Evolutionary conservation across 1,139 yeast genomes (phyloP).

Genomic region (Diutina scorzettiae): DNA sequence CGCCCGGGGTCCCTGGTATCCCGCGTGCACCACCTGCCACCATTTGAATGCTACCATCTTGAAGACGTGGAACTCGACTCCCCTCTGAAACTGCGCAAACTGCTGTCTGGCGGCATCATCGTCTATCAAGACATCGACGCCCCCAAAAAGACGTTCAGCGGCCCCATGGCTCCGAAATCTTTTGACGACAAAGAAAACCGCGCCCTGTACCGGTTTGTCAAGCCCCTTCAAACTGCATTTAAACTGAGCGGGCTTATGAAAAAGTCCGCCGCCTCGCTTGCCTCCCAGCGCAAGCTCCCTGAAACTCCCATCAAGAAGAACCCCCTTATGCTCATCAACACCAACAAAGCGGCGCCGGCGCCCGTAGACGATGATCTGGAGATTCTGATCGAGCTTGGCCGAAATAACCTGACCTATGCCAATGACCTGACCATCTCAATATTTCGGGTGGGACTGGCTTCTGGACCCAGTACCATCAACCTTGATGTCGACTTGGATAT

Average conservation of each 20-base stretch:
- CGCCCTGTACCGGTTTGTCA: constrained; percentile 46
- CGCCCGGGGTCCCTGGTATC: background rate
- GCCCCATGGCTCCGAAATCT: background rate
- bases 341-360: constrained; percentile 4
- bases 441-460: background rate
- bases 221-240: constrained; percentile 80
- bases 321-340: constrained; percentile 29
- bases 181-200: constrained; percentile 26
- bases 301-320: constrained; percentile 75
- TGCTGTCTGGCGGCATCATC: constrained; percentile 1
- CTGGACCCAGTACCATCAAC: constrained; percentile 11
- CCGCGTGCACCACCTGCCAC: background rate
- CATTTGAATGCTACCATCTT: constrained; percentile 16
- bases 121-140: constrained; percentile 4
- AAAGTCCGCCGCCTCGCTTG: constrained; percentile 19
- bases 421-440: background rate
- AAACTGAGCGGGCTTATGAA: constrained; percentile 65
- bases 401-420: background rate
- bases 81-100: constrained; percentile 3
- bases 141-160: background rate
- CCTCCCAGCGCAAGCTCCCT: constrained; percentile 28
- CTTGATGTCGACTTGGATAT: constrained; percentile 10
- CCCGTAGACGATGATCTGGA: background rate
- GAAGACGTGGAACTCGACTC: constrained; percentile 14
- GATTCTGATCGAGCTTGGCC: constrained; percentile 2